These are phyloP conservation scores for Sonneratia caseolaris DNA, from an alignment of 345 rosid species.

Conservation along the genomic window DNA sequence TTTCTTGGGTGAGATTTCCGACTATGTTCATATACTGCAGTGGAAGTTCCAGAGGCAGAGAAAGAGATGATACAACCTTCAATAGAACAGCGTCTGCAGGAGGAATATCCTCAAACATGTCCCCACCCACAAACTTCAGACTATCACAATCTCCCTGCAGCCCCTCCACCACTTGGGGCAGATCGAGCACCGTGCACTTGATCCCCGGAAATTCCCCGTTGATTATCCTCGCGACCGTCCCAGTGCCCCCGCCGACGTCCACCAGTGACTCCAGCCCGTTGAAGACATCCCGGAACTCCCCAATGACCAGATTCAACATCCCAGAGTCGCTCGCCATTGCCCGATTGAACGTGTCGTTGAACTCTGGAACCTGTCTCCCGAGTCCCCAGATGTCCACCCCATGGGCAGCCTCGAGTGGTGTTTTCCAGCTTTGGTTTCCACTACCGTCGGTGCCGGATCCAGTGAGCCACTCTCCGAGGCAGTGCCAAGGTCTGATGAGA, in stretches of 20 bases:
- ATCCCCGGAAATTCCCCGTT: conserved; percentile 21
- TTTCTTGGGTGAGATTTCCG: no score
- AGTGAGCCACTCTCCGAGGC: conserved; percentile 23
- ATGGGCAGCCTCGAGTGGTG: conserved; percentile 27
- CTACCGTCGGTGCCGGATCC: neutral
- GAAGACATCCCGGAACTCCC: conserved; percentile 25
- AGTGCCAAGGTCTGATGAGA: conserved; percentile 20
- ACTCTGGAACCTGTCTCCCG: conserved; percentile 13
- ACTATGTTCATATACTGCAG: neutral
- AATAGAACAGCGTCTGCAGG: conserved; percentile 28
- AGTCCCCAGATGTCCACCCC: conserved; percentile 24
- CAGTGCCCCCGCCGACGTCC: conserved; percentile 45
- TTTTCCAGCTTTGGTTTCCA: neutral
- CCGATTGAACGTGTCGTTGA: conserved; percentile 15
- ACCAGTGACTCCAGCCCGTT: conserved; percentile 29
- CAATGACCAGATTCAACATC: conserved; percentile 21
- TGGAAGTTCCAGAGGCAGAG: neutral
- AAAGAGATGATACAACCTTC: conserved; percentile 17
- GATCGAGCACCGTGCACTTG: conserved; percentile 35
- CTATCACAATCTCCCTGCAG: conserved; percentile 8
- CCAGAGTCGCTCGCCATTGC: conserved; percentile 39
- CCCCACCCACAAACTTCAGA: conserved; percentile 35
- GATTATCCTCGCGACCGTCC: conserved; percentile 26
- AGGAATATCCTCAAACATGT: conserved; percentile 37
- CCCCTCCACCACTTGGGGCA: conserved; percentile 30